Evolutionary conservation across 306 rosid species (phyloP).

Genomic region (Prunus persica): DNA sequence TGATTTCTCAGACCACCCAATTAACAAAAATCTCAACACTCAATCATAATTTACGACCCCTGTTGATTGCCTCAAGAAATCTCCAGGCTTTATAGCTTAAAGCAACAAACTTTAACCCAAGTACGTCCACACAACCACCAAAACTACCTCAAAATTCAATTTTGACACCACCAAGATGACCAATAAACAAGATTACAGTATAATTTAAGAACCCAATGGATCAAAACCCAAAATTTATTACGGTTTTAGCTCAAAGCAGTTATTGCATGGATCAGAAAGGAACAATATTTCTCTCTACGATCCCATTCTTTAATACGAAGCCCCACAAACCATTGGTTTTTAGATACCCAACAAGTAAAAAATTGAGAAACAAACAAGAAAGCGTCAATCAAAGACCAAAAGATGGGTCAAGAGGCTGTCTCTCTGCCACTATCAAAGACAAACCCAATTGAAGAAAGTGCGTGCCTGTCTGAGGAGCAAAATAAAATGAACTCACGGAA

Average conservation of each 20-base stretch:
- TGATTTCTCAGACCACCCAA: constrained; percentile 13
- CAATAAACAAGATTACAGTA: constrained; percentile 5
- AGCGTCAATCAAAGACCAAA: not conserved
- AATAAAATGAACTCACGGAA: constrained; percentile 8
- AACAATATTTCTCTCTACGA: not conserved
- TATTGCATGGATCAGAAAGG: not conserved
- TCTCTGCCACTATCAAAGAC: not conserved
- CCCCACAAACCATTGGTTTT: not conserved
- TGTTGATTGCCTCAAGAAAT: constrained; percentile 20
- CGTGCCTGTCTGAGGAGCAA: not conserved
- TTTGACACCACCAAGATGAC: constrained; percentile 21
- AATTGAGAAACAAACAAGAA: constrained; percentile 8
- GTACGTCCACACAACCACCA: not conserved
- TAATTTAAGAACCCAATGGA: constrained; percentile 7
- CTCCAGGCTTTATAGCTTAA: not conserved
- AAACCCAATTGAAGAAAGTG: constrained; percentile 3
- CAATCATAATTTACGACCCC: constrained; percentile 14
- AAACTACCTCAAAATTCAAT: constrained; percentile 11
- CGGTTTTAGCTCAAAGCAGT: not conserved
- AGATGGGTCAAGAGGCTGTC: not conserved
- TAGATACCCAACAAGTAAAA: not conserved
- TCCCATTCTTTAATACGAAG: not conserved
- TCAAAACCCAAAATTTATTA: constrained; percentile 1
- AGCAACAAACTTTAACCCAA: not conserved
- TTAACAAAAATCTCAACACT: constrained; percentile 12